Conservation (phyloP, 257 asterid genomes). For the Salvia hispanica region DNA sequence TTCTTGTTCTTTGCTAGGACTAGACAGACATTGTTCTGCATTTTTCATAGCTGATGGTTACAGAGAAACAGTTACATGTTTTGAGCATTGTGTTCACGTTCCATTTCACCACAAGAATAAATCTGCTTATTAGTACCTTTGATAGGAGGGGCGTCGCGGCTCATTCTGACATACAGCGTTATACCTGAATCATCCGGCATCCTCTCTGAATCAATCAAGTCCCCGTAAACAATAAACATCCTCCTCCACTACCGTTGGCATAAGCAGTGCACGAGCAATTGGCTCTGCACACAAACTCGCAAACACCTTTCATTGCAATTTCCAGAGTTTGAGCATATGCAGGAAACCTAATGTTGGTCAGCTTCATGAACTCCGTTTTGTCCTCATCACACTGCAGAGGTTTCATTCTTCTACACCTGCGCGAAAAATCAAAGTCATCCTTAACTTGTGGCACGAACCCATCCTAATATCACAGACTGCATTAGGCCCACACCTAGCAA, state of each 20-base stretch:
- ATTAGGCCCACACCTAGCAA: constrained; percentile 27
- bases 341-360: constrained; percentile 23
- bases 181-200: background rate
- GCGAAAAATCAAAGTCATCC: background rate
- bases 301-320: constrained; percentile 5
- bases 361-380: constrained; percentile 4
- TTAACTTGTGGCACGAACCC: constrained; percentile 5
- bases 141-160: no score
- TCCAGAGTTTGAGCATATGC: constrained; percentile 23
- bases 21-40: background rate
- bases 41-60: background rate
- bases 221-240: constrained; percentile 12
- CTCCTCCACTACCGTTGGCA: background rate
- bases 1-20: background rate
- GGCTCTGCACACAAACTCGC: constrained; percentile 26
- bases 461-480: constrained; percentile 24
- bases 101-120: background rate
- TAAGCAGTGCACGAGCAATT: constrained; percentile 37
- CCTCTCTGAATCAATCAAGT: background rate
- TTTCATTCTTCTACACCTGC: constrained; percentile 34
- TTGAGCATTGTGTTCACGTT: no score
- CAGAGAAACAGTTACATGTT: no score
- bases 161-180: constrained; percentile 2
- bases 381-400: constrained; percentile 19
- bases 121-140: background rate